These are phyloP conservation scores for Bacterosira constricta DNA, from an alignment of 108 stramenopile genomes.

Conservation along the genomic window DNA sequence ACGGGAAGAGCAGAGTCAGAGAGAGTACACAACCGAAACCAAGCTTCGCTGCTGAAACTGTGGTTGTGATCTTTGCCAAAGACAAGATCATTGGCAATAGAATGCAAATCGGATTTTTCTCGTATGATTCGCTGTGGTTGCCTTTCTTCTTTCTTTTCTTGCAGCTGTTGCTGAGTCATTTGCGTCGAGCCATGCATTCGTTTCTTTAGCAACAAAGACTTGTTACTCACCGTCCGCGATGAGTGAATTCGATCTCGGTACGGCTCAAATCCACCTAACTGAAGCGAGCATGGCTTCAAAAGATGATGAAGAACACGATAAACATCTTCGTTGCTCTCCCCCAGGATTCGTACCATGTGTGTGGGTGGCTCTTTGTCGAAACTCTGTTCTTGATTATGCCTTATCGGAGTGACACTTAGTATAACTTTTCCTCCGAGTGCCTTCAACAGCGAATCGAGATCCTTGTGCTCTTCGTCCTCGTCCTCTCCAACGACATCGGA, in stretches of 20 bases:
- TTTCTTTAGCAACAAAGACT: neutral
- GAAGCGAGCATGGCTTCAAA: slow-evolving; percentile 34
- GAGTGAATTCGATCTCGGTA: slow-evolving; percentile 48
- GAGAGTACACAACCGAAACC: slow-evolving; percentile 48
- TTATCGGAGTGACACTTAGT: slow-evolving; percentile 34
- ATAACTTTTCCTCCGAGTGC: slow-evolving; percentile 31
- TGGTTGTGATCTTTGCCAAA: slow-evolving; percentile 13
- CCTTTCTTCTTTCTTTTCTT: neutral
- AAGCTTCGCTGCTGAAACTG: slow-evolving; percentile 17
- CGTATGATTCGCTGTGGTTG: neutral
- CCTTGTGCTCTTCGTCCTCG: neutral
- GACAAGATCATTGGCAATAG: slow-evolving; percentile 20
- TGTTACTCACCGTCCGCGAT: slow-evolving; percentile 27
- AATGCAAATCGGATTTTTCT: slow-evolving; percentile 12
- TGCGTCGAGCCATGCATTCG: neutral
- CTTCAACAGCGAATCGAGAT: slow-evolving; percentile 7
- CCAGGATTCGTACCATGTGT: slow-evolving; percentile 42
- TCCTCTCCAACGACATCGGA: neutral
- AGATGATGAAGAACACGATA: slow-evolving; percentile 43
- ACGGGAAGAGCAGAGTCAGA: slow-evolving; percentile 82
- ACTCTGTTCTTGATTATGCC: neutral
- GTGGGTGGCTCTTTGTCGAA: slow-evolving; percentile 6
- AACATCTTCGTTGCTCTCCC: slow-evolving; percentile 42
- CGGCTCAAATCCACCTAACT: slow-evolving; percentile 42
- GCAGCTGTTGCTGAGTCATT: neutral